Base-by-base conservation (phyloP, 345 rosid species). In the Physaria fendleri region DNA sequence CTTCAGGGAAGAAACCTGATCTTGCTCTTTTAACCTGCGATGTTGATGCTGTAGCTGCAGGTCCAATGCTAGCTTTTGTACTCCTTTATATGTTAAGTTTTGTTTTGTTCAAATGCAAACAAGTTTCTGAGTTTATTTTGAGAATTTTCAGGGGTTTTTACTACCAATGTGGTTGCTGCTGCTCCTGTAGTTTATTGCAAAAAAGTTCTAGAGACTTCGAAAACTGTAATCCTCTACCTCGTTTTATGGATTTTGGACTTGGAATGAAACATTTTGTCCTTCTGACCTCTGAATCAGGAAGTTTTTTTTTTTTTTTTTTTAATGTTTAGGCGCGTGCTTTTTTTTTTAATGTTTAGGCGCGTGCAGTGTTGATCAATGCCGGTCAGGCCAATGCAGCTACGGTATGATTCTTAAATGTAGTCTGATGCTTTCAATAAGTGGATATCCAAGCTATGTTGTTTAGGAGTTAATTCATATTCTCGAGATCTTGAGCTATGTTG, bases 381-480 rank as follows among this genome's bases (percentile, higher is more conserved):
- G 99, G 99, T 57, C 99, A 93, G 61, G 99, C 99, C 53, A 93
- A 93, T 83, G 99, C 99, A 52, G 99, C 97, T 56, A 93, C 97
- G 49, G 99, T 93, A 81, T 79, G 83, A 59, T 29, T 69, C 47
- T 48, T 39, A 56, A 7, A 3, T 71, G 20, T 57, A 27, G 48
- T 34, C 24, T 6, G 23, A 27, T 56, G 35, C 33, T 56, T 66
- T 21, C 11, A 2, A 21, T 37, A 27, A 28, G 51, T 39, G 4
- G 35, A 47, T 11, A 46, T 37, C 34, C 40, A 3, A 21, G 58
- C 7, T 60, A 30, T 42, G 41, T 40, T 35, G 15, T 46, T 29
- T n/a, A 64, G 1, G 46, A 42, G 54, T 35, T 33, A 4, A 45
- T 47, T 13, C n/a, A 37, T 35, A 39, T 47, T n/a, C n/a, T n/a